These are phyloP conservation scores for Violaceomyces palustris DNA, from an alignment of 1,284 basidiomycete genomes.

Conservation along the genomic window DNA sequence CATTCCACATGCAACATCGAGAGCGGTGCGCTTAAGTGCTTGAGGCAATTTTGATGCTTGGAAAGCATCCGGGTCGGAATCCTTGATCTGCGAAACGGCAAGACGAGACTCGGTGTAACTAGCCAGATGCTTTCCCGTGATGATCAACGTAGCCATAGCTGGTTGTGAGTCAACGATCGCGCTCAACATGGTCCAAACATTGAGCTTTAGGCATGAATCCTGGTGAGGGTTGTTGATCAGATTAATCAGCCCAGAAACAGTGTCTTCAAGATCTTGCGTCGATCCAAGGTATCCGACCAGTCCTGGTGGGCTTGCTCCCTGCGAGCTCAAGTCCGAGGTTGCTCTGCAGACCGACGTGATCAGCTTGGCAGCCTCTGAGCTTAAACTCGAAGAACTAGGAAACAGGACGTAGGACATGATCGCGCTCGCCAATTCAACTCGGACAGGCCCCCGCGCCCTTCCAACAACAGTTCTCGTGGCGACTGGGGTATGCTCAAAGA, in stretches of 20 bases:
- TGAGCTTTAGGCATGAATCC: conserved; percentile 64
- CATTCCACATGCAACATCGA: conserved; percentile 61
- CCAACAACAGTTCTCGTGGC: conserved; percentile 15
- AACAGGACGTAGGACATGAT: conserved; percentile 28
- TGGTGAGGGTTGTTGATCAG: conserved; percentile 58
- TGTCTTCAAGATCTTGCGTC: conserved; percentile 39
- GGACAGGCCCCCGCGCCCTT: conserved; percentile 12
- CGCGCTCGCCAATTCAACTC: conserved; percentile 29
- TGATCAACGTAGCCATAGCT: conserved; percentile 74
- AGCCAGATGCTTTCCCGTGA: conserved; percentile 65
- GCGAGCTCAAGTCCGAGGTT: conserved; percentile 10
- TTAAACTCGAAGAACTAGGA: conserved; percentile 23
- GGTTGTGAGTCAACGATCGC: conserved; percentile 80
- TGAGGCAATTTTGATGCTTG: conserved; percentile 4
- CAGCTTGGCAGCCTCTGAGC: conserved; percentile 32
- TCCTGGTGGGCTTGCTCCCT: conserved; percentile 10
- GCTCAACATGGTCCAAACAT: conserved; percentile 76
- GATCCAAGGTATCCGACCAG: conserved; percentile 50
- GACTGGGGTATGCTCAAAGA: conserved; percentile 34
- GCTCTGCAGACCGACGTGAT: conserved; percentile 33
- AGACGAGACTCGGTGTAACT: conserved; percentile 24
- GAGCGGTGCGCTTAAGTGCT: conserved; percentile 35
- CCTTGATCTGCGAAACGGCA: conserved; percentile 6
- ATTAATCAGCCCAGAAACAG: conserved; percentile 29
- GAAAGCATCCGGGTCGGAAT: background rate